phyloP scores from a whole-genome alignment of 75 land plant genomes.

The Cryptomeria japonica region DNA sequence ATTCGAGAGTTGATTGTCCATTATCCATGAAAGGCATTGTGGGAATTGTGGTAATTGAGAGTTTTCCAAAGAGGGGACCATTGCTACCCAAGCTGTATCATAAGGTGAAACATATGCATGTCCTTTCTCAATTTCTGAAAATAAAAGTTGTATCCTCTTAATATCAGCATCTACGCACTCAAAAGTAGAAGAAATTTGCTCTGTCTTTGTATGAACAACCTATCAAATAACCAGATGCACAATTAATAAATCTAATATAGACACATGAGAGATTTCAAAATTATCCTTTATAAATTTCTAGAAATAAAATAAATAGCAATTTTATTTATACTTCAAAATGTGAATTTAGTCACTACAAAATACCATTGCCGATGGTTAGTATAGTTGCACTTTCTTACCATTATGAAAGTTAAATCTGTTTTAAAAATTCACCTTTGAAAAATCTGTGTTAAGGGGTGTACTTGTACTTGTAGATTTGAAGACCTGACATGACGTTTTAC shows the following conservation, averaged over 20 bases:
- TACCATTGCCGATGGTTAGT: neutral
- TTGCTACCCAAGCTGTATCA: too few species aligned
- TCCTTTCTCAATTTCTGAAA: neutral
- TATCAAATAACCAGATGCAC: neutral
- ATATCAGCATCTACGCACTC: neutral
- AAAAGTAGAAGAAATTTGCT: neutral
- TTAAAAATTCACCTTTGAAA: neutral
- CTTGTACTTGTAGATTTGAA: neutral
- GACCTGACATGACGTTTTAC: neutral
- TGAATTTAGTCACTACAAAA: neutral
- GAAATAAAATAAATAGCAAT: neutral
- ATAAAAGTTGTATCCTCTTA: neutral
- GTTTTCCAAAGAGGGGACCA: too few species aligned
- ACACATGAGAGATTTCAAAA: neutral
- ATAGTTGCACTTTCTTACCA: too few species aligned
- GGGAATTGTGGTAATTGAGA: too few species aligned
- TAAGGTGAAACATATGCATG: too few species aligned
- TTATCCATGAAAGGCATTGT: constrained; percentile 37
- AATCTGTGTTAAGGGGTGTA: neutral
- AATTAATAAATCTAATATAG: neutral
- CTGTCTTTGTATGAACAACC: neutral
- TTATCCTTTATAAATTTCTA: neutral
- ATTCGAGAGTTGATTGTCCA: constrained; percentile 64
- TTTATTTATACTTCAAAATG: neutral
- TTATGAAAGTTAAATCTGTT: too few species aligned